Conservation (phyloP, 1,284 basidiomycete genomes). For the Paramarasmius palmivorus region DNA sequence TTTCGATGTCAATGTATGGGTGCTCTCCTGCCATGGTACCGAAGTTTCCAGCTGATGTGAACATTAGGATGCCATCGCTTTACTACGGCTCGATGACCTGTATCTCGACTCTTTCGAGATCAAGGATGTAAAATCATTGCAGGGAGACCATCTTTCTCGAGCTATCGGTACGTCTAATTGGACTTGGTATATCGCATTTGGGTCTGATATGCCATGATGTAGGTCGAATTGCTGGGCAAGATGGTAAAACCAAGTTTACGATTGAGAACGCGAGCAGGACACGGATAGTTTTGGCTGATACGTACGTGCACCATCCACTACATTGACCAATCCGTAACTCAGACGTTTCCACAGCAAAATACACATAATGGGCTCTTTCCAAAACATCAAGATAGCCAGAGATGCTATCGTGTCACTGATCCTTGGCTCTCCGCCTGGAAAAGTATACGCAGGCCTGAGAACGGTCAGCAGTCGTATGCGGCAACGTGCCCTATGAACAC, state of each 20-base stretch:
- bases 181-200: not conserved
- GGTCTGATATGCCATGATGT: slow-evolving; percentile 14
- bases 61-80: slow-evolving; percentile 90
- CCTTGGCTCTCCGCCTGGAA: slow-evolving; percentile 93
- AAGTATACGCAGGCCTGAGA: slow-evolving; percentile 90
- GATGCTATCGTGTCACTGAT: slow-evolving; percentile 96
- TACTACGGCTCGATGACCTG: slow-evolving; percentile 93
- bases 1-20: slow-evolving; percentile 86
- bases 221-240: slow-evolving; percentile 97
- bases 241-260: slow-evolving; percentile 97
- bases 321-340: slow-evolving; percentile 4
- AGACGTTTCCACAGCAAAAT: slow-evolving; percentile 67
- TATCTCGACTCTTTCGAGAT: slow-evolving; percentile 99
- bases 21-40: not conserved
- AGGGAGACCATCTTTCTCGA: slow-evolving; percentile 94
- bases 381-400: slow-evolving; percentile 96
- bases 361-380: slow-evolving; percentile 92
- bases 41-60: slow-evolving; percentile 9
- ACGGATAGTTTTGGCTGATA: slow-evolving; percentile 95
- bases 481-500: slow-evolving; percentile 72
- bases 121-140: slow-evolving; percentile 97
- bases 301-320: slow-evolving; percentile 53
- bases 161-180: slow-evolving; percentile 76
- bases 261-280: slow-evolving; percentile 97
- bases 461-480: slow-evolving; percentile 93